phyloP scores from a whole-genome alignment of 345 rosid species.

The Ceriops decandra region DNA sequence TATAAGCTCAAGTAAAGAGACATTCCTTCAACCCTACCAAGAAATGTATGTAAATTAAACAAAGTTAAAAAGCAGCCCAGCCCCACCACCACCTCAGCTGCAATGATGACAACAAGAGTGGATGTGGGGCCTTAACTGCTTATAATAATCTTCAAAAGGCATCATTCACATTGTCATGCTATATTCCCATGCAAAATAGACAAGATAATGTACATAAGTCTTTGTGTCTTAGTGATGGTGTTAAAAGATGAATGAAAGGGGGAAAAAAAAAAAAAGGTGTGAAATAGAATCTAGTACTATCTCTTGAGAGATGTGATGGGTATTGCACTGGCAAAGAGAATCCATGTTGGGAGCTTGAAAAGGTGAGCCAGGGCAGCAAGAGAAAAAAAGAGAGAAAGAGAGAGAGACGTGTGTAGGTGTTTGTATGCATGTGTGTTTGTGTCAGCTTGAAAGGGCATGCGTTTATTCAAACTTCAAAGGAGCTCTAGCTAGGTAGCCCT shows the following conservation, averaged over 20 bases:
- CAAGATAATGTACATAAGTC: neutral
- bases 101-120: constrained; percentile 40
- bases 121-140: constrained; percentile 30
- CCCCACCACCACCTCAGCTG: constrained; percentile 46
- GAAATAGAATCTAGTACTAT: constrained; percentile 43
- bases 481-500: neutral
- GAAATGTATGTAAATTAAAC: constrained; percentile 4
- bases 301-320: constrained; percentile 51
- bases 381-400: neutral
- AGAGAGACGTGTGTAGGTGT: neutral
- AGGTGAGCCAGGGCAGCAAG: constrained; percentile 37
- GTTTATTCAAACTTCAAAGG: constrained; percentile 27
- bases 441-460: constrained; percentile 42
- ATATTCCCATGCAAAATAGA: constrained; percentile 37
- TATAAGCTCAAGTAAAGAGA: constrained; percentile 31
- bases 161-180: constrained; percentile 13
- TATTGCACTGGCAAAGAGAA: constrained; percentile 44
- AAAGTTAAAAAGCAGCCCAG: constrained; percentile 25
- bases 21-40: constrained; percentile 38
- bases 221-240: no score
- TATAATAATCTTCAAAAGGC: constrained; percentile 16
- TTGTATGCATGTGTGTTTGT: constrained; percentile 15
- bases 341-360: constrained; percentile 53
- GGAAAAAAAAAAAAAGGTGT: constrained; percentile 10
- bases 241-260: constrained; percentile 10